Base-by-base conservation (phyloP, 768 basidiomycete species). In the Lactarius quietus region DNA sequence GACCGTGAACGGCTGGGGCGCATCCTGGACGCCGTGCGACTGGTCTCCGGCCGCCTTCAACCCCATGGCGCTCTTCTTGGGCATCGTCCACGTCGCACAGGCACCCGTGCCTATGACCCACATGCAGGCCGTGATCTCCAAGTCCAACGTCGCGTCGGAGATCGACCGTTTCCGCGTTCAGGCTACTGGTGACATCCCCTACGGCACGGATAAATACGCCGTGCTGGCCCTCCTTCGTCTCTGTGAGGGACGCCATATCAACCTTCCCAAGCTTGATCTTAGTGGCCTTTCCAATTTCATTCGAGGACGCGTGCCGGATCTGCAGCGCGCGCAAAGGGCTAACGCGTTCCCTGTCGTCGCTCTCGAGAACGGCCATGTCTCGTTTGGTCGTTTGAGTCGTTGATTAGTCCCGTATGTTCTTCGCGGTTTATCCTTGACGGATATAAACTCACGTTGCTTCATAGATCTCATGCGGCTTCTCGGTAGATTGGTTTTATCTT, bases 1-100 rank as follows among this genome's bases (percentile, higher is more conserved):
- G 63, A 63, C 63, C n/a, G 26, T 41, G 35, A 63, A 52, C n/a
- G 63, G 63, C 17, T 53, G 63, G 56, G 36, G 57, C 14, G 57
- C 51, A 29, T 58, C 56, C 0, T 63, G 63, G 63, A 58, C 36
- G 6, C 56, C 28, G 5, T 39, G 48, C 36, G 63, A 52, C 28
- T 57, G 31, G 48, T 63, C 63, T 31, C 57, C 57, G 0, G 28
- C 63, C 36, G 4, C 18, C 38, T 38, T 31, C 14, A 58, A 63
- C 28, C 56, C 56, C 2, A 56, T 63, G 28, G 48, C 28, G n/a
- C 36, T 58, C 20, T 53, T 63, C 28, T 33, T 35, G 3, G 63
- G 57, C 12, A 31, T 63, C 57, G 57, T 58, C 28, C 48, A 53
- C 8, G 14, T 63, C 28, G 48, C 56, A 7, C 56, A 33, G 41